These are phyloP conservation scores for Thielaviopsis populi DNA, from an alignment of 2,329 filamentous ascomycete species.

Conservation along the genomic window DNA sequence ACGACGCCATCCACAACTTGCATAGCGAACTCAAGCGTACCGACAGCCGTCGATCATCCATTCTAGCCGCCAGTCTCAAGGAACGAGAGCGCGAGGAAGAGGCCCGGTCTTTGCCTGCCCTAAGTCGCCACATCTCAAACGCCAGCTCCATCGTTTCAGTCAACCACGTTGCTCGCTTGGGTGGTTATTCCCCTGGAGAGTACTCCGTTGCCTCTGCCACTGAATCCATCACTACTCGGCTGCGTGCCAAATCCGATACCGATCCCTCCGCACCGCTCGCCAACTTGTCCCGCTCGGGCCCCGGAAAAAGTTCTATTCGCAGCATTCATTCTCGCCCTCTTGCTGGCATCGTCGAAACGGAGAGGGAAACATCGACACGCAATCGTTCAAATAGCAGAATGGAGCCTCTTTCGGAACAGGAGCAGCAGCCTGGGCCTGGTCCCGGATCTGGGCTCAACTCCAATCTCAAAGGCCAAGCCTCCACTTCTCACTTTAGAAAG, in stretches of 20 bases:
- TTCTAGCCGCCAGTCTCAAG: conserved; percentile 36
- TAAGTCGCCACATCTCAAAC: conserved; percentile 33
- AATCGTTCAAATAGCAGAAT: conserved; percentile 5
- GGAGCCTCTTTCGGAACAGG: conserved; percentile 14
- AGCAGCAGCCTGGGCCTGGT: neutral
- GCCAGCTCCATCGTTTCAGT: conserved; percentile 52
- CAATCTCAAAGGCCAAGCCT: neutral
- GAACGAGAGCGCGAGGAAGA: conserved; percentile 17
- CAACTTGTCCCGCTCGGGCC: conserved; percentile 35
- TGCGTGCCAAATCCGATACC: conserved; percentile 32
- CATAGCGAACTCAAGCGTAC: conserved; percentile 55
- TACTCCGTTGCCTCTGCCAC: conserved; percentile 48
- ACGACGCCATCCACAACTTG: conserved; percentile 60
- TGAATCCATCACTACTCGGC: conserved; percentile 40
- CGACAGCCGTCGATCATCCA: conserved; percentile 51
- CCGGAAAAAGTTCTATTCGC: conserved; percentile 38
- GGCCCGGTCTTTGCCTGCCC: conserved; percentile 17
- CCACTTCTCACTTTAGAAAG: neutral
- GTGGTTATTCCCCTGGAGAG: conserved; percentile 53
- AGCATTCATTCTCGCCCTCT: conserved; percentile 37
- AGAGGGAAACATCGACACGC: conserved; percentile 25
- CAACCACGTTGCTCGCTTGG: conserved; percentile 47
- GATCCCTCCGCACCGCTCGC: conserved; percentile 24
- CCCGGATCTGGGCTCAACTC: neutral
- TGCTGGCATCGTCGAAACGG: conserved; percentile 42